Base-by-base conservation (phyloP, 768 basidiomycete genomes). In the Lactifluus echinatus region DNA sequence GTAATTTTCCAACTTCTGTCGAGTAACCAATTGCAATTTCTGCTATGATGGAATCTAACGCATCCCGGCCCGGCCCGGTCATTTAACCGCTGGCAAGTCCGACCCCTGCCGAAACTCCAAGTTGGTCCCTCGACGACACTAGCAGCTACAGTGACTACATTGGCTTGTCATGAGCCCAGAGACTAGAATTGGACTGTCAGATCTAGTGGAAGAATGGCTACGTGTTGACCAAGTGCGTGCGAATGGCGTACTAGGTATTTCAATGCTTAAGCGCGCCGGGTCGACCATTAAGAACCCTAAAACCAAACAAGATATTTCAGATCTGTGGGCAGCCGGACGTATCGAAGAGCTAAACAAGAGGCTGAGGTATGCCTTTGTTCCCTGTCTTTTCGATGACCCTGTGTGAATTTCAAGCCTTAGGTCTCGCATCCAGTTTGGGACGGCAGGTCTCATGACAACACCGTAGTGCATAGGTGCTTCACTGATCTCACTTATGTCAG, bases 371-470 rank as follows among this genome's bases (percentile, higher is more conserved):
- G 42, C 10, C 8, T 29, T 47, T 37, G 8, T 36, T 24, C 39
- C 17, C 10, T 8, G 8, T 29, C 23, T 50, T 14, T 23, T n/a
- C n/a, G 28, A 42, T n/a, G 21, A 14, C 19, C 15, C 12, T 42
- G 26, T 34, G 47, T 49, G 26, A 61, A 40, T 11, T 31, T 3
- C n/a, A 3, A 17, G n/a, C 24, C n/a, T 50, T 40, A 88, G 87
- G 63, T 71, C 72, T 4, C 79, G 91, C 34, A 93, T 94, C 62
- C 80, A 85, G 57, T 94, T 94, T 68, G 91, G 91, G 4, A 94
- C 91, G 23, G 89, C 91, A 55, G 90, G 90, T 85, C 67, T 58
- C 69, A 28, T 24, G 19, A 42, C 40, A 48, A 23, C 49, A 8
- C 21, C 28, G 33, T 33, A 10, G 7, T 31, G 17, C 34, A 31